Evolutionary conservation across 2,329 filamentous ascomycete genomes (phyloP), one percentile per base, ranked within the genome.

Genomic region (Penicillium sp.): DNA sequence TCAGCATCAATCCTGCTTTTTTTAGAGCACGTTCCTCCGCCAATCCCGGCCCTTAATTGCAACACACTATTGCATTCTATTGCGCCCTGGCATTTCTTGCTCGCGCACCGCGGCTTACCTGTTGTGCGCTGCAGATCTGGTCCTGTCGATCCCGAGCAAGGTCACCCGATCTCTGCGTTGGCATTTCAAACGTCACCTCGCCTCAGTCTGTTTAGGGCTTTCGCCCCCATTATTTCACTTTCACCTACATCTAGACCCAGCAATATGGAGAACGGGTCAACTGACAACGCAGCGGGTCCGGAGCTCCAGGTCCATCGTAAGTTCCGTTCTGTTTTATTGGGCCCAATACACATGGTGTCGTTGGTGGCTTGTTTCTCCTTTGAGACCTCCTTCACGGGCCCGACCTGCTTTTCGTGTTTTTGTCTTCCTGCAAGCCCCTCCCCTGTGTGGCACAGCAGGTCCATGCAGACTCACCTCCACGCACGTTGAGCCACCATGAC

Each of bases 91-190:
- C 51, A 52, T 48, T 56, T 56, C 44, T 44, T 52, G 39, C 51
- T 57, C 47, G 55, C 31, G 7, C 48, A 55, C 29, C 52, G 54
- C 57, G 56, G 57, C 61, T 62, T 59, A 54, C 54, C 50, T 58
- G 22, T 44, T 54, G 49, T 53, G 53, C 61, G 55, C 52, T 49
- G 57, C 59, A 61, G 57, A 64, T 64, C 60, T 64, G 57, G 59
- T 64, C 61, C 62, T 66, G 69, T 69, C 66, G 68, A 70, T 71
- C 68, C 54, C 29, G 43, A 39, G 56, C 49, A 57, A 60, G 63
- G 70, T 73, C 70, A 73, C 68, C 70, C 62, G 70, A 70, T 71
- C 70, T 68, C 66, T 73, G 70, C 59, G 70, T 66, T 73, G 70
- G 69, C 70, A 71, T 47, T 57, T 64, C 59, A 58, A 65, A 63